Evolutionary conservation across 192 early-diverging fungal genomes (phyloP).

Genomic region (Dissophora globulifera): DNA sequence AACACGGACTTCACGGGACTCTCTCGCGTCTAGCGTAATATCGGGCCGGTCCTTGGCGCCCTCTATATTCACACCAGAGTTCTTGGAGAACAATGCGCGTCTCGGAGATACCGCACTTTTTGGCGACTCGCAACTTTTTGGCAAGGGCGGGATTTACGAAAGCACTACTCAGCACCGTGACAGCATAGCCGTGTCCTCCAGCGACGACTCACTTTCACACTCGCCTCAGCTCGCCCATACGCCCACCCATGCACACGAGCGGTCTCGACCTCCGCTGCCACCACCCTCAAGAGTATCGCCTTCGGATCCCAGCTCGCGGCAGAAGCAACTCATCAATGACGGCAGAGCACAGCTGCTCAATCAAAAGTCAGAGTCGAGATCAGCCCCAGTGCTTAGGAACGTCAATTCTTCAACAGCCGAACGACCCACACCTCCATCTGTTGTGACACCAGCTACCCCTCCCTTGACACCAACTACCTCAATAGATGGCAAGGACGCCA

Average conservation of each 20-base stretch:
- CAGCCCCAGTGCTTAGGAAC: background rate
- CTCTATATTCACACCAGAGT: conserved; percentile 38
- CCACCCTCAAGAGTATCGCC: conserved; percentile 5
- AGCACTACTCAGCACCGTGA: conserved; percentile 1
- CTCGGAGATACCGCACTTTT: conserved; percentile 38
- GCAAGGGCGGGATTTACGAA: conserved; percentile 37
- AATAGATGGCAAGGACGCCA: conserved; percentile 31
- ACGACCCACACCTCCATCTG: conserved; percentile 1
- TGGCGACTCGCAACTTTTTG: conserved; percentile 40
- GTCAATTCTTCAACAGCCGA: background rate
- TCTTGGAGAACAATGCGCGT: conserved; percentile 29
- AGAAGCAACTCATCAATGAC: background rate
- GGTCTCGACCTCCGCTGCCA: background rate
- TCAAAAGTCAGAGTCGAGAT: background rate
- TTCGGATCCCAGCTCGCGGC: background rate
- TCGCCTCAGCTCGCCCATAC: background rate
- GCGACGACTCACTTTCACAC: background rate
- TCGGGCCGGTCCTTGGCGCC: conserved; percentile 27
- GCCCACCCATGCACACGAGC: background rate
- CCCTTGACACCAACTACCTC: conserved; percentile 45
- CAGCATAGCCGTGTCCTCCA: background rate
- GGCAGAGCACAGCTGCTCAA: background rate
- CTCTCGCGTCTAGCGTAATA: conserved; percentile 22
- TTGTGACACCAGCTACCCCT: conserved; percentile 21
- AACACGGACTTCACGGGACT: background rate